Evolutionary conservation across 1,284 basidiomycete species (phyloP).

Genomic region (Xerocomus nothofagi): DNA sequence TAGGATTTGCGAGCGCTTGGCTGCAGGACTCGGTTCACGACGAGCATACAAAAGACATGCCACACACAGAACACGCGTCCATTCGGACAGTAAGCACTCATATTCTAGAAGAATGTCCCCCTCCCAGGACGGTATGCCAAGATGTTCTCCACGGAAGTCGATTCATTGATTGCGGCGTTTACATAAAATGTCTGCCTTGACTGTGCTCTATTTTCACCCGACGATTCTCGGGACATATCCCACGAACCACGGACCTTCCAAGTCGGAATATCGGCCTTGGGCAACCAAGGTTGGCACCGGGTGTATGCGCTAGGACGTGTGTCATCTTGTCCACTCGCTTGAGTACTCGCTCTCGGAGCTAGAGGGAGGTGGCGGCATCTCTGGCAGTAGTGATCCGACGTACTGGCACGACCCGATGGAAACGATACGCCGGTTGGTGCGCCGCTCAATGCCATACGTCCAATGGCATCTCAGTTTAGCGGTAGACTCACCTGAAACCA

Average conservation of each 20-base stretch:
- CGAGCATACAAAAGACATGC: slow-evolving; percentile 50
- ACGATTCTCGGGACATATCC: too few species aligned
- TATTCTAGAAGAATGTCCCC: too few species aligned
- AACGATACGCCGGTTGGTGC: neutral
- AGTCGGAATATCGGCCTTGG: neutral
- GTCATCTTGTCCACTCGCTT: neutral
- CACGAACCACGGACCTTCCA: too few species aligned
- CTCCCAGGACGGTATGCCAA: too few species aligned
- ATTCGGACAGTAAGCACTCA: slow-evolving; percentile 27
- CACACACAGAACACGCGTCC: slow-evolving; percentile 60
- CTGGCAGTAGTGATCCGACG: neutral
- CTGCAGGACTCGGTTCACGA: neutral
- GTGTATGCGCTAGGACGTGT: neutral
- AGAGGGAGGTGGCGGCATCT: neutral
- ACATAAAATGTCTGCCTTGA: too few species aligned
- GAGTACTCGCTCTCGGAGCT: too few species aligned
- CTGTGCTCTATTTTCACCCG: too few species aligned
- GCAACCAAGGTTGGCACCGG: neutral
- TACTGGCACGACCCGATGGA: neutral
- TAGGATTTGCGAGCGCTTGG: neutral
- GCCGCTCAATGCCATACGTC: neutral
- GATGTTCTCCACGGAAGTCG: too few species aligned
- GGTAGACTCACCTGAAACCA: neutral
- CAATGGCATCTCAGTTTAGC: too few species aligned
- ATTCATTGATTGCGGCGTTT: too few species aligned